A percentile compares a stretch with the other conserved stretches of the same genome.
phyloP scores from a whole-genome alignment of 78 protist species.

The Anaeramoeba ignava region DNA sequence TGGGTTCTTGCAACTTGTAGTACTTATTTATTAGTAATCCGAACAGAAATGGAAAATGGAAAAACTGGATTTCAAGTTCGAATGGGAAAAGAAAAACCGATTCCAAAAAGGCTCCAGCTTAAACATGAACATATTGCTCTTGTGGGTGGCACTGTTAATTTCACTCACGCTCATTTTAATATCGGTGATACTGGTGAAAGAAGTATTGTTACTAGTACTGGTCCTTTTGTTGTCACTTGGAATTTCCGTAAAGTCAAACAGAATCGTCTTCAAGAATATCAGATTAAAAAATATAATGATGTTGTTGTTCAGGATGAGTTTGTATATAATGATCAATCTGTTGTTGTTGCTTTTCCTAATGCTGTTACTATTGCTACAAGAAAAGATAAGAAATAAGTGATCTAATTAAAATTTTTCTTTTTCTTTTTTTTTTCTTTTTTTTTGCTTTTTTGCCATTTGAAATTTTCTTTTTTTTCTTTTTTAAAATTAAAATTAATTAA shows the following conservation, averaged over 20 bases:
- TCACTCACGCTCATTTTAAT: conserved; percentile 6
- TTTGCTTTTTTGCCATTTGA: no score
- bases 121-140: not conserved
- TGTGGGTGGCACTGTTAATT: not conserved
- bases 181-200: not conserved
- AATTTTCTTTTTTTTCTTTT: no score
- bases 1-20: conserved; percentile 7
- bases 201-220: not conserved
- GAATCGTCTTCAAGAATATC: not conserved
- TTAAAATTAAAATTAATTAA: no score
- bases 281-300: not conserved
- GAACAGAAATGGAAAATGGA: not conserved
- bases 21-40: not conserved
- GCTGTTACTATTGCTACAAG: no score
- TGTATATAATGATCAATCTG: not conserved
- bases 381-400: no score
- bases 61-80: not conserved
- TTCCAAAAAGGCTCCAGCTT: not conserved
- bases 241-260: not conserved
- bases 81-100: not conserved
- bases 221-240: not conserved
- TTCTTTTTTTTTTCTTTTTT: no score
- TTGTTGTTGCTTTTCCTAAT: not conserved
- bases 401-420: no score
- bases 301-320: not conserved